Conservation (phyloP, 331 rosid genomes). For the Acacia pycnantha region DNA sequence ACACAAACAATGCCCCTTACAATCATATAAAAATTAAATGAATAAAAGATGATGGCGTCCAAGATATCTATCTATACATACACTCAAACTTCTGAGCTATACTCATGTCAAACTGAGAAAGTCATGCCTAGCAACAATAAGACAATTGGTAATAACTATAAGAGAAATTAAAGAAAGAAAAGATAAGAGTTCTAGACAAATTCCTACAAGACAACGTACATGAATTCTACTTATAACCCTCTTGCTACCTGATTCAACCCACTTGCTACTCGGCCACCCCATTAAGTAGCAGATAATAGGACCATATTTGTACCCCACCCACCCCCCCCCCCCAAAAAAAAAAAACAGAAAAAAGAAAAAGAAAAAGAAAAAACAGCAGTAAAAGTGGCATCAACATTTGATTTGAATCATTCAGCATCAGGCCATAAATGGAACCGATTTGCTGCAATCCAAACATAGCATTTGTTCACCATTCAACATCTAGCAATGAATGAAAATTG, state of each 20-base stretch:
- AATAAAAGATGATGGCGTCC: neutral
- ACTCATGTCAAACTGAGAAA: neutral
- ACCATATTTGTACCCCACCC: neutral
- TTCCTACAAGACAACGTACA: neutral
- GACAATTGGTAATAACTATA: neutral
- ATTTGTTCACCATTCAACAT: neutral
- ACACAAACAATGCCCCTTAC: neutral
- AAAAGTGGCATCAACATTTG: neutral
- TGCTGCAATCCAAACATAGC: neutral
- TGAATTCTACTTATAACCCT: neutral
- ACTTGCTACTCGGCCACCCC: neutral
- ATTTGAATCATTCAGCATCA: neutral
- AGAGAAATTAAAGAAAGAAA: neutral
- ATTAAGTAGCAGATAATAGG: neutral
- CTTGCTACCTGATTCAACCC: neutral
- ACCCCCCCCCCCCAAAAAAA: neutral
- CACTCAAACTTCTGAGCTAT: neutral
- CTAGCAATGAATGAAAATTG: neutral
- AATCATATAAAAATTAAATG: neutral
- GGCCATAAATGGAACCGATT: neutral
- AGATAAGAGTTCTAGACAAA: neutral
- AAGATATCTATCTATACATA: neutral
- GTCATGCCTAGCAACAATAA: neutral
- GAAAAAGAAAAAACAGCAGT: too few species aligned
- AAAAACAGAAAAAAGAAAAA: too few species aligned